Evolutionary conservation across 768 basidiomycete species (phyloP).

Genomic region (Amanita exitialis): DNA sequence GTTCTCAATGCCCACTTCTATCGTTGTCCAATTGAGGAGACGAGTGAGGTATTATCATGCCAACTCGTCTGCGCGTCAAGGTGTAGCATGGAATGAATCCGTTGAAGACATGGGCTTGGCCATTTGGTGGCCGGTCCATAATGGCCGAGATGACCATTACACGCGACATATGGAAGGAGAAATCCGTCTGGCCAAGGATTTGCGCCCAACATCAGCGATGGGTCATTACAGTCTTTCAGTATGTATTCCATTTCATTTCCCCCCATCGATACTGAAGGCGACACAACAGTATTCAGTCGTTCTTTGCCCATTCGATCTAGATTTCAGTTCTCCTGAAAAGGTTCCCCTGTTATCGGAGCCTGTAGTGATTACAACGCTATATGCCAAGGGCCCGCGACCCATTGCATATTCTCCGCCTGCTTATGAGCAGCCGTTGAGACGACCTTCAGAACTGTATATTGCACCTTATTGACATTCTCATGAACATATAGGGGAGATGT

Average conservation of each 20-base stretch:
- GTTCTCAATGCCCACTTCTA: conserved; percentile 29
- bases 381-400: conserved; percentile 39
- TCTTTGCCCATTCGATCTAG: conserved; percentile 32
- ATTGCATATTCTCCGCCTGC: conserved; percentile 40
- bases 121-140: conserved; percentile 37
- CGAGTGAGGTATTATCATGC: conserved; percentile 33
- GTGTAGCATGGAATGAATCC: conserved; percentile 35
- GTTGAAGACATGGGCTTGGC: conserved; percentile 34
- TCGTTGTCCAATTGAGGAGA: conserved; percentile 28
- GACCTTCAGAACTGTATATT: conserved; percentile 16
- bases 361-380: conserved; percentile 42
- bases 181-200: conserved; percentile 39
- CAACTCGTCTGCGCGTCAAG: conserved; percentile 21
- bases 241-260: conserved; percentile 11
- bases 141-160: conserved; percentile 17
- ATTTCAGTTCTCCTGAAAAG: conserved; percentile 26
- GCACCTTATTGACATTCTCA: conserved; percentile 8
- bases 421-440: conserved; percentile 27
- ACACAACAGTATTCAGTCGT: conserved; percentile 33
- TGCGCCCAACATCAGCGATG: conserved; percentile 38
- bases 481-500: conserved; percentile 6
- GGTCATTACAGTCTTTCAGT: conserved; percentile 44
- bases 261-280: conserved; percentile 3
- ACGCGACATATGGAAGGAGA: conserved; percentile 41
- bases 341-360: conserved; percentile 34